Conservation (phyloP, 2,329 filamentous ascomycete genomes). For the Capronia coronata region DNA sequence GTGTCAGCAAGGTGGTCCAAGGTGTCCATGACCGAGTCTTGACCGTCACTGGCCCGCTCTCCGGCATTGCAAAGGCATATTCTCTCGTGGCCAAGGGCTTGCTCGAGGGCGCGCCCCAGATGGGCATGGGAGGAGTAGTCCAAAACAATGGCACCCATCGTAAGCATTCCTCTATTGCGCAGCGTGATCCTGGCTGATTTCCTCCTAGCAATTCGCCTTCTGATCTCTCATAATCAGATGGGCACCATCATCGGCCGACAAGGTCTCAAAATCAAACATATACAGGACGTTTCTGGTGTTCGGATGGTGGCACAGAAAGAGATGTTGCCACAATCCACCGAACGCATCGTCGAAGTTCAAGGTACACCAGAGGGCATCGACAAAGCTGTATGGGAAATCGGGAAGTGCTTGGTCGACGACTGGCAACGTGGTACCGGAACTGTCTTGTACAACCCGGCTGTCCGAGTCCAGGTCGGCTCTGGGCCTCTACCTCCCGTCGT, state of each 20-base stretch:
- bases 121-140: slow-evolving; percentile 92
- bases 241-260: slow-evolving; percentile 96
- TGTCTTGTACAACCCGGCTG: slow-evolving; percentile 92
- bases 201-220: slow-evolving; percentile 76
- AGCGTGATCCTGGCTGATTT: slow-evolving; percentile 21
- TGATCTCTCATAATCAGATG: slow-evolving; percentile 99
- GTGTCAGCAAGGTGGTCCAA: slow-evolving; percentile 96
- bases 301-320: slow-evolving; percentile 99
- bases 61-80: slow-evolving; percentile 85
- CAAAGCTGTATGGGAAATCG: slow-evolving; percentile 96
- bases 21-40: slow-evolving; percentile 95
- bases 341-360: slow-evolving; percentile 94
- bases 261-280: slow-evolving; percentile 98
- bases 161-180: slow-evolving; percentile 47
- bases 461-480: slow-evolving; percentile 67
- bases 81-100: slow-evolving; percentile 85
- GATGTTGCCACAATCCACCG: slow-evolving; percentile 97
- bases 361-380: slow-evolving; percentile 92
- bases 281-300: slow-evolving; percentile 91
- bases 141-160: slow-evolving; percentile 87
- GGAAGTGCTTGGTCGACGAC: slow-evolving; percentile 95
- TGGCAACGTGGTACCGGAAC: slow-evolving; percentile 96
- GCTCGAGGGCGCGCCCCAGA: slow-evolving; percentile 83
- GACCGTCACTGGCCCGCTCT: slow-evolving; percentile 85
- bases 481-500: slow-evolving; percentile 48